Evolutionary conservation across 768 basidiomycete species (phyloP).

Genomic region (Rossbeevera mucosa): DNA sequence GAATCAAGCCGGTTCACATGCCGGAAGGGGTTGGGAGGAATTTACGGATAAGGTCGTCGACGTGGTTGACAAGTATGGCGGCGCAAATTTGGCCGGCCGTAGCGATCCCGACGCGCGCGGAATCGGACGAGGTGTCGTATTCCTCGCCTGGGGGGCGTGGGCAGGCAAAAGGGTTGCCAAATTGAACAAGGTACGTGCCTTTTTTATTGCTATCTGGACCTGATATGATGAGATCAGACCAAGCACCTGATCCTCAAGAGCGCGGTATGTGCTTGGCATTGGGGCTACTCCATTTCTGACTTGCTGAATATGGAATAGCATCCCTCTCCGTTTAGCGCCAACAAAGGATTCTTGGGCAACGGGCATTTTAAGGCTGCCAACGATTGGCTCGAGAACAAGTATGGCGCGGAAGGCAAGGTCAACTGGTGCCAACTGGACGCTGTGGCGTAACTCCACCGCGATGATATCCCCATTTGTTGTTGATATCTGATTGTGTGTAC

Average conservation of each 20-base stretch:
- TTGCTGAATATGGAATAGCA: conserved; percentile 50
- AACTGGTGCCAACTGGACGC: conserved; percentile 59
- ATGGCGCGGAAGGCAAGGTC: conserved; percentile 67
- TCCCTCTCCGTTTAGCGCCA: conserved; percentile 77
- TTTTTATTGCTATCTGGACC: conserved; percentile 11
- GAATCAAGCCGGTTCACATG: conserved; percentile 72
- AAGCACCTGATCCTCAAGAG: conserved; percentile 80
- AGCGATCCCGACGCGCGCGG: conserved; percentile 39
- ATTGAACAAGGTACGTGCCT: conserved; percentile 57
- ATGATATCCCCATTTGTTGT: conserved; percentile 25
- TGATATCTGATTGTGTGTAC: conserved; percentile 21
- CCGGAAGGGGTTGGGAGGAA: conserved; percentile 83
- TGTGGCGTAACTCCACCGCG: conserved; percentile 13
- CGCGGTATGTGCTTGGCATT: conserved; percentile 47
- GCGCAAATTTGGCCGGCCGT: conserved; percentile 54
- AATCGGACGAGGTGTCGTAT: conserved; percentile 70
- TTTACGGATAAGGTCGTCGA: conserved; percentile 84
- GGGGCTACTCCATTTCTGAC: conserved; percentile 18
- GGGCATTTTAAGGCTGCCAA: conserved; percentile 86
- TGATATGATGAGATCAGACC: conserved; percentile 39
- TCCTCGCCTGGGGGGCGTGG: conserved; percentile 89
- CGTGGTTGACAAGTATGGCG: conserved; percentile 70
- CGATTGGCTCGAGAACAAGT: conserved; percentile 76
- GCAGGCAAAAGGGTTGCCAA: conserved; percentile 80
- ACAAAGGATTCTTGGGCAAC: conserved; percentile 82